Base-by-base conservation (phyloP, 176 grass and related monocot species). In the Zea luxurians region DNA sequence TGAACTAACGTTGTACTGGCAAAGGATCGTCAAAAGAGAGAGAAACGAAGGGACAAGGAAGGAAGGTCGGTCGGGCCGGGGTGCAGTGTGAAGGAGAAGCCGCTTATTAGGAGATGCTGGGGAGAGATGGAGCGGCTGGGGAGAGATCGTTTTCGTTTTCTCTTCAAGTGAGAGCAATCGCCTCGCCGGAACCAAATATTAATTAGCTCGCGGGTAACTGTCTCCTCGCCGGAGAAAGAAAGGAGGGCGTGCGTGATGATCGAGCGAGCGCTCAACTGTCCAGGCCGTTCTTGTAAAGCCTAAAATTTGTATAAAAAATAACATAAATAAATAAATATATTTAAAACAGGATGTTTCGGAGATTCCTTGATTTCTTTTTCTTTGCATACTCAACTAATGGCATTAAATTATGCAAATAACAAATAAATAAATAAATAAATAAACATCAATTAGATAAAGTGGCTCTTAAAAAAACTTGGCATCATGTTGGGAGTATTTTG, bases 91-190 rank as follows among this genome's bases (percentile, higher is more conserved):
- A 66, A 36, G 76, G 76, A 13, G 6, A 66, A 78, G 76, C 16
- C 66, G 76, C 16, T 66, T 41, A 78, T 52, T 41, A 47, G 47
- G 34, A 1, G 10, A 7, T 13, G 60, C 17, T 52, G 48, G n/a
- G n/a, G n/a, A 57, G 70, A 59, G 35, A 27, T 15, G 27, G 27
- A 18, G 17, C 21, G 64, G 78, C 74, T 12, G 50, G 50, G 50
- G 50, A 53, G 50, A 53, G 54, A 10, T 10, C 45, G 46, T 9
- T 11, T 80, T 86, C 75, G 71, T 83, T 83, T 86, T 90, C 80
- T 90, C 75, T 86, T 90, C 49, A 76, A 83, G 63, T 52, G 70
- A 80, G 79, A 83, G 83, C 87, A 86, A 86, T 72, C 68, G 7
- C 27, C 75, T 57, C 50, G 16, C 8, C 17, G 41, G 67, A 73